Base-by-base conservation (phyloP, 768 basidiomycete species). In the Xanthoconium purpureum region DNA sequence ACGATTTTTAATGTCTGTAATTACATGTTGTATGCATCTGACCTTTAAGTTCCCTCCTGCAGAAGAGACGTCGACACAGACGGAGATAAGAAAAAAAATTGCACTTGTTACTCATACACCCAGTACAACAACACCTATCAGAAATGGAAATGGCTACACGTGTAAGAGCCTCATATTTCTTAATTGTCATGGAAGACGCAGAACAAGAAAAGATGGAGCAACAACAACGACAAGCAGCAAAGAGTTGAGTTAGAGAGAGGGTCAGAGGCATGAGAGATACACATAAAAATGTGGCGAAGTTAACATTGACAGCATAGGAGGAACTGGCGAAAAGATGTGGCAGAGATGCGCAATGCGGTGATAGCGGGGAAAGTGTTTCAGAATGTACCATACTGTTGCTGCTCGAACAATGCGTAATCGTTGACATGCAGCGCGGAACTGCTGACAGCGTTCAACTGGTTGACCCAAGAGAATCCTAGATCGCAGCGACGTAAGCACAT, bases 401-500 rank as follows among this genome's bases (percentile, higher is more conserved):
- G 38, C 7, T 63, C 64, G 49, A 67, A 72, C 54, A 71, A 24
- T 7, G 59, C 52, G 35, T 72, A 73, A 43, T 71, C 70, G 48
- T 70, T 66, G 1, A 53, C 48, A 15, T 67, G 42, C 36, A 70
- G 29, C 44, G 56, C 52, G 0, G 67, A 61, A n/a, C 47, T 42
- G 47, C 50, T 56, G 6, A 9, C 30, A 0, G 61, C 4, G n/a
- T 65, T 67, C 13, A 73, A 20, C 33, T 75, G 73, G 48, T 58
- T 64, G 50, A 75, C 65, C 74, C 74, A 76, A 29, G 65, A 56
- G 55, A 74, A 76, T 15, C 75, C 73, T 75, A 42, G 17, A 49
- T 20, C 0, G 32, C 32, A 37, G n/a, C 32, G 2, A 49, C 36
- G n/a, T 60, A 17, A 57, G 51, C 15, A 24, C 24, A 24, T 24